Evolutionary conservation across 805 yeast genomes (phyloP).

Genomic region (Scheffersomyces amazonensis): DNA sequence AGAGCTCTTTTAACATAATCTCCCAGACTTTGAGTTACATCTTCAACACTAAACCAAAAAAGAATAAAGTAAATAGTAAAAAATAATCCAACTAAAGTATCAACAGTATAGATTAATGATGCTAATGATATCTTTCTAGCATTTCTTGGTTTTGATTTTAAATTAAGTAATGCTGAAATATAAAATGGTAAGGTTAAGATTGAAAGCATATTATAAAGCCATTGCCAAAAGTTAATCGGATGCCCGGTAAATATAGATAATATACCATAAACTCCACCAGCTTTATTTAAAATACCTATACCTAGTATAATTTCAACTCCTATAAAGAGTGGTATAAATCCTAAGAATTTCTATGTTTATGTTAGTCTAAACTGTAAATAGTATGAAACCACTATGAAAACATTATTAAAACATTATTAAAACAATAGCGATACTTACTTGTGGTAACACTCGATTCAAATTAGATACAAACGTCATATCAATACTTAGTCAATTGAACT

Average conservation of each 20-base stretch:
- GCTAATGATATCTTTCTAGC: conserved; percentile 62
- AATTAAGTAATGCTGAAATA: conserved; percentile 50
- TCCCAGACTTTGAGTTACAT: conserved; percentile 18
- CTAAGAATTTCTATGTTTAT: conserved; percentile 54
- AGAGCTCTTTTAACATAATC: conserved; percentile 9
- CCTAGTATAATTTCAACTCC: conserved; percentile 85
- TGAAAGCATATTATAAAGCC: conserved; percentile 73
- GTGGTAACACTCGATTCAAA: conserved; percentile 13
- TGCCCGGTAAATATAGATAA: conserved; percentile 87
- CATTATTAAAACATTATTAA: no score
- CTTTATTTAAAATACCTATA: conserved; percentile 77
- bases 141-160: conserved; percentile 44
- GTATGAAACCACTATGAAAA: no score
- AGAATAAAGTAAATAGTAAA: conserved; percentile 74
- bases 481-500: no score
- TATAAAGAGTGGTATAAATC: conserved; percentile 70
- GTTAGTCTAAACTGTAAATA: no score
- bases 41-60: conserved; percentile 67
- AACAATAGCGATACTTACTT: conserved; percentile 9
- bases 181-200: conserved; percentile 62
- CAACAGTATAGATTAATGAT: conserved; percentile 60
- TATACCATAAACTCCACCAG: conserved; percentile 85
- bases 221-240: conserved; percentile 76
- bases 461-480: conserved; percentile 4
- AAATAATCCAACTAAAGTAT: conserved; percentile 62